Conservation (phyloP, 495 filamentous ascomycete genomes). For the Collariella sp. region DNA sequence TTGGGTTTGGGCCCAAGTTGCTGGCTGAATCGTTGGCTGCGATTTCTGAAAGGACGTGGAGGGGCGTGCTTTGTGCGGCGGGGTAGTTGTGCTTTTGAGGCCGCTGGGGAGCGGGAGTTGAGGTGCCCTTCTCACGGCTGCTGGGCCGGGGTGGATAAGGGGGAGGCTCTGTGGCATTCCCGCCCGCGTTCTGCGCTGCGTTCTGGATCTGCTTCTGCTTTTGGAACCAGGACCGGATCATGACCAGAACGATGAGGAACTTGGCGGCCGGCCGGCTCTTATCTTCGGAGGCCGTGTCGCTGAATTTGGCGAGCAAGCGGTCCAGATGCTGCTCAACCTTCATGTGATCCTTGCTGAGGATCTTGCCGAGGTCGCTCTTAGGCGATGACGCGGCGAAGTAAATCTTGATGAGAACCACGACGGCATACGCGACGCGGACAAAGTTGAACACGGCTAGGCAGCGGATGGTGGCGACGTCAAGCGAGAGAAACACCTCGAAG, state of each 20-base stretch:
- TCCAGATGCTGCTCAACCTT: conserved; percentile 69
- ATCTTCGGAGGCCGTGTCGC: conserved; percentile 52
- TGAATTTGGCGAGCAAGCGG: conserved; percentile 56
- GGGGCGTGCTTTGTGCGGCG: conserved; percentile 42
- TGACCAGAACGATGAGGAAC: conserved; percentile 64
- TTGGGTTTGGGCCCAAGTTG: too few relatives aligned
- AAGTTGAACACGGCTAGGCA: conserved; percentile 68
- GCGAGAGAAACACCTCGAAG: conserved; percentile 57
- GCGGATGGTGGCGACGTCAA: conserved; percentile 54
- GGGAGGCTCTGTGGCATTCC: not conserved
- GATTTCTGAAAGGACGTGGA: conserved; percentile 61
- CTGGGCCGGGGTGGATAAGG: conserved; percentile 1
- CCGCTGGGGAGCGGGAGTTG: conserved; percentile 15
- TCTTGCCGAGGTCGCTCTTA: conserved; percentile 60
- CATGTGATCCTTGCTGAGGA: conserved; percentile 67
- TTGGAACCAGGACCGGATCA: conserved; percentile 66
- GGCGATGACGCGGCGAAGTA: conserved; percentile 67
- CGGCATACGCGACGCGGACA: conserved; percentile 67
- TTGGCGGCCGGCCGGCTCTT: conserved; percentile 63
- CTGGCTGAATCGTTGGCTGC: conserved; percentile 49
- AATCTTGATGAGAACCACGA: conserved; percentile 82
- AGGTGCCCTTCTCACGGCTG: conserved; percentile 3
- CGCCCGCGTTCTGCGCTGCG: conserved; percentile 8
- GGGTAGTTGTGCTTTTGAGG: conserved; percentile 20
- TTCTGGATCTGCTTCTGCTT: conserved; percentile 29